A percentile compares a stretch with the other conserved stretches of the same genome.
Conservation (phyloP, 2,329 filamentous ascomycete species). For the Penicillium sp. region DNA sequence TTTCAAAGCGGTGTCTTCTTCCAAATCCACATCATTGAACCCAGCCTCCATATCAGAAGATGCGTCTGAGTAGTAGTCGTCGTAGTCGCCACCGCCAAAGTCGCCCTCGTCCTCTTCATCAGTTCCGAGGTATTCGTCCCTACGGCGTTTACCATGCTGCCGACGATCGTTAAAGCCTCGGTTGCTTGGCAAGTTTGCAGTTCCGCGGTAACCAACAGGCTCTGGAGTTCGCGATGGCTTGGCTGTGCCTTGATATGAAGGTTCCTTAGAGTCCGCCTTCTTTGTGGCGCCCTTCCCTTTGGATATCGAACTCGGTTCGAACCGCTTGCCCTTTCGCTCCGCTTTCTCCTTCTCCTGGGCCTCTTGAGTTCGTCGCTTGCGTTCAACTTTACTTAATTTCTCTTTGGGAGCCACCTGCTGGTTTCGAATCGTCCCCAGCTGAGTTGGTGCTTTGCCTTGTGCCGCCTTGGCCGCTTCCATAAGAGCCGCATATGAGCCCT, state of each 20-base stretch:
- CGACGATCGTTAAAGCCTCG: slow-evolving; percentile 32
- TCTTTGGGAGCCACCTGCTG: slow-evolving; percentile 56
- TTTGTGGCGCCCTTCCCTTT: slow-evolving; percentile 30
- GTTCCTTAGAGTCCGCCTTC: slow-evolving; percentile 38
- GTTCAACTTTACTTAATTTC: slow-evolving; percentile 60
- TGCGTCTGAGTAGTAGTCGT: slow-evolving; percentile 50
- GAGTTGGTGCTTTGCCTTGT: slow-evolving; percentile 50
- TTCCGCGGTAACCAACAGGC: slow-evolving; percentile 46
- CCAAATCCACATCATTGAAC: slow-evolving; percentile 49
- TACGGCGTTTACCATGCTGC: slow-evolving; percentile 33
- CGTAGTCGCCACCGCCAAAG: slow-evolving; percentile 38
- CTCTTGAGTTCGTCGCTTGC: slow-evolving; percentile 49
- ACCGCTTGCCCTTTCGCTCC: slow-evolving; percentile 35
- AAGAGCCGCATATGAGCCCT: slow-evolving; percentile 63
- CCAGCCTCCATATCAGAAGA: slow-evolving; percentile 59
- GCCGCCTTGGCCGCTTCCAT: slow-evolving; percentile 62
- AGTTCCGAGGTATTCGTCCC: slow-evolving; percentile 51
- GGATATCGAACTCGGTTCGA: slow-evolving; percentile 22
- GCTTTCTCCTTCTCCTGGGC: slow-evolving; percentile 48
- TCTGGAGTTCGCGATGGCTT: slow-evolving; percentile 33
- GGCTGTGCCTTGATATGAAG: slow-evolving; percentile 45
- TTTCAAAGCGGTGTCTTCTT: slow-evolving; percentile 48
- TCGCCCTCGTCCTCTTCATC: slow-evolving; percentile 55
- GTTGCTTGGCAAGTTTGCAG: slow-evolving; percentile 41
- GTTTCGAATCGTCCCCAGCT: slow-evolving; percentile 60